Percentiles rank a stretch among this genome's conserved stretches.
phyloP scores from a whole-genome alignment of 108 stramenopile species.

The Cyclotella sp. region DNA sequence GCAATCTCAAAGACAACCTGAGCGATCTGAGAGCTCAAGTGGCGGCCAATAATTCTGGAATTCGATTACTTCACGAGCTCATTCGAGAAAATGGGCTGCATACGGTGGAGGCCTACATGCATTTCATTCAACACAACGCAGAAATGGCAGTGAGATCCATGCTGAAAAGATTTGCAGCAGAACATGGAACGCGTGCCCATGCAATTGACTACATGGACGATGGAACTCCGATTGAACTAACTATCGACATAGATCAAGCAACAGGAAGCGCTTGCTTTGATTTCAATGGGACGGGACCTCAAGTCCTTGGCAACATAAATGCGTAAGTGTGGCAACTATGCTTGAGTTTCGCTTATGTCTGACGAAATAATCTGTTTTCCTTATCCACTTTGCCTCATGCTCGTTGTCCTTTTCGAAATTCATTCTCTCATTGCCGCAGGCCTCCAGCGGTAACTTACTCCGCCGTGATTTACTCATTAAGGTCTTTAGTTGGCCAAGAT shows the following conservation, averaged over 20 bases:
- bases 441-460: slow-evolving; percentile 99
- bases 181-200: slow-evolving; percentile 63
- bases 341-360: too few relatives aligned
- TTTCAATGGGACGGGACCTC: slow-evolving; percentile 97
- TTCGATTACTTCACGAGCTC: slow-evolving; percentile 82
- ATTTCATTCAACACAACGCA: slow-evolving; percentile 95
- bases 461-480: slow-evolving; percentile 97
- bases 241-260: slow-evolving; percentile 85
- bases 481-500: slow-evolving; percentile 91
- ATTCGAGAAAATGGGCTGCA: slow-evolving; percentile 88
- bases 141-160: slow-evolving; percentile 93
- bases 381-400: too few relatives aligned
- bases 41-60: slow-evolving; percentile 97
- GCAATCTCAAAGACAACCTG: slow-evolving; percentile 95
- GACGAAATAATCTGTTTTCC: too few relatives aligned
- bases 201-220: slow-evolving; percentile 98
- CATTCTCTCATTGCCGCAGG: too few relatives aligned
- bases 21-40: slow-evolving; percentile 97
- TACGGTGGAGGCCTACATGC: slow-evolving; percentile 96
- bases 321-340: slow-evolving; percentile 39
- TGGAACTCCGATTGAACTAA: slow-evolving; percentile 93
- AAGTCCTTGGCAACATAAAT: slow-evolving; percentile 96
- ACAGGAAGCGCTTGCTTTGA: slow-evolving; percentile 91
- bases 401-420: too few relatives aligned
- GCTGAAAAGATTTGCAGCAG: slow-evolving; percentile 83